These are phyloP conservation scores for Aspergillus jensenii DNA, from an alignment of 2,329 filamentous ascomycete species.

Conservation along the genomic window DNA sequence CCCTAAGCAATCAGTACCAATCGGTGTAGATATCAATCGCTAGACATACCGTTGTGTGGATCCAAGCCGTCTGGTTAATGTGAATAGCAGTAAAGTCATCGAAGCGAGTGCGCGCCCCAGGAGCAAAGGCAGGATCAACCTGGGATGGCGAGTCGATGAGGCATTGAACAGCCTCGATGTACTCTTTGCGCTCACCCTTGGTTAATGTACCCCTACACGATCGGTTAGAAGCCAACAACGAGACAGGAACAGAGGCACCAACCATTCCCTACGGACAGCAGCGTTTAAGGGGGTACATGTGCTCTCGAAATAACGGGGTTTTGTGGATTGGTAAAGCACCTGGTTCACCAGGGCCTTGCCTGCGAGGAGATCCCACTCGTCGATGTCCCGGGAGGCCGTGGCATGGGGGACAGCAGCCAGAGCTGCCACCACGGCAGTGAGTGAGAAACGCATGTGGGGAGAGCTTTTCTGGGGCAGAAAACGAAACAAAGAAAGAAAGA, in stretches of 20 bases:
- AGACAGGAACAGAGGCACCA: conserved; percentile 4
- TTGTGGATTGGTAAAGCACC: conserved; percentile 10
- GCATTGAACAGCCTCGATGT: conserved; percentile 50
- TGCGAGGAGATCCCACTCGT: conserved; percentile 14
- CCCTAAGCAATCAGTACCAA: conserved; percentile 9
- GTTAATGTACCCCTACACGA: conserved; percentile 3
- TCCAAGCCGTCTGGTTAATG: conserved; percentile 47
- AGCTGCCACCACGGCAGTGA: conserved; percentile 9
- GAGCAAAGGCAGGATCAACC: conserved; percentile 27
- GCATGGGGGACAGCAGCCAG: conserved; percentile 4
- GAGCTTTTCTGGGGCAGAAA: not conserved
- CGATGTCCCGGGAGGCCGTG: not conserved
- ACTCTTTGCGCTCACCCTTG: conserved; percentile 25
- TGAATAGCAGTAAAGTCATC: conserved; percentile 55
- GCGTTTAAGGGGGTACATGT: conserved; percentile 16
- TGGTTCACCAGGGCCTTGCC: conserved; percentile 12
- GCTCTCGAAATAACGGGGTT: not conserved
- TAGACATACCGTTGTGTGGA: conserved; percentile 39
- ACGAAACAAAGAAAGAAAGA: not conserved
- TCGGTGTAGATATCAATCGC: not conserved
- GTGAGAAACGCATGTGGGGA: conserved; percentile 10
- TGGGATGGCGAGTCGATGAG: conserved; percentile 23
- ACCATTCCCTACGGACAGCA: conserved; percentile 21
- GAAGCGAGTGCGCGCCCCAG: conserved; percentile 49
- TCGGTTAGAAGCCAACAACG: not conserved